Conservation (phyloP, 805 yeast genomes). For the Limtongia smithiae region DNA sequence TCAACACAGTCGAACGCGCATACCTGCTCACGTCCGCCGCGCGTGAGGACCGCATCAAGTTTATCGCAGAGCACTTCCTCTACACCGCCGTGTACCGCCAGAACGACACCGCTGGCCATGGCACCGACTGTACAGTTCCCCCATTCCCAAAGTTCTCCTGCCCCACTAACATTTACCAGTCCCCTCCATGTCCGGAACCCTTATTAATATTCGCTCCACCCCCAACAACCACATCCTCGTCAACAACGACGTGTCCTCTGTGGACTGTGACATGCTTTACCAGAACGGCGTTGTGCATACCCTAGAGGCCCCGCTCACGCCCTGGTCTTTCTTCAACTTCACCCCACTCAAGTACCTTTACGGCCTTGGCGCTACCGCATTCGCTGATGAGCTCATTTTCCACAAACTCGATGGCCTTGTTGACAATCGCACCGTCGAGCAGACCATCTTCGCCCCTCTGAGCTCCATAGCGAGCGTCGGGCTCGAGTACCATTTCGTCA, state of each 20-base stretch:
- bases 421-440: conserved; percentile 8
- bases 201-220: conserved; percentile 6
- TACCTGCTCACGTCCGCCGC: conserved; percentile 24
- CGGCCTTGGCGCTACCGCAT: conserved; percentile 17
- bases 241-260: conserved; percentile 13
- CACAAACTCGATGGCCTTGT: conserved; percentile 9
- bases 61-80: conserved; percentile 22
- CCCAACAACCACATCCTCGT: conserved; percentile 9
- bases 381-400: conserved; percentile 21
- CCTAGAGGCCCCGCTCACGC: conserved; percentile 15
- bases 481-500: conserved; percentile 18
- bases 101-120: conserved; percentile 21
- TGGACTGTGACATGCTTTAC: conserved; percentile 16
- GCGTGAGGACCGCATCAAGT: conserved; percentile 17
- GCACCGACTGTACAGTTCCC: conserved; percentile 16
- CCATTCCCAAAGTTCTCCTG: background rate
- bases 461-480: conserved; percentile 8
- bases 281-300: conserved; percentile 27
- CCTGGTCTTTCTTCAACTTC: conserved; percentile 19
- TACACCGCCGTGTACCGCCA: conserved; percentile 23
- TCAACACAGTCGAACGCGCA: conserved; percentile 17
- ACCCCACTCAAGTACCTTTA: conserved; percentile 23
- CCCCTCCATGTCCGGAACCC: conserved; percentile 15
- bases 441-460: conserved; percentile 25
- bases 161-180: conserved; percentile 1